A percentile compares a stretch with the other conserved stretches of the same genome.
These are phyloP conservation scores for Xerocomus potaroensis DNA, from an alignment of 768 basidiomycete genomes.

Conservation along the genomic window DNA sequence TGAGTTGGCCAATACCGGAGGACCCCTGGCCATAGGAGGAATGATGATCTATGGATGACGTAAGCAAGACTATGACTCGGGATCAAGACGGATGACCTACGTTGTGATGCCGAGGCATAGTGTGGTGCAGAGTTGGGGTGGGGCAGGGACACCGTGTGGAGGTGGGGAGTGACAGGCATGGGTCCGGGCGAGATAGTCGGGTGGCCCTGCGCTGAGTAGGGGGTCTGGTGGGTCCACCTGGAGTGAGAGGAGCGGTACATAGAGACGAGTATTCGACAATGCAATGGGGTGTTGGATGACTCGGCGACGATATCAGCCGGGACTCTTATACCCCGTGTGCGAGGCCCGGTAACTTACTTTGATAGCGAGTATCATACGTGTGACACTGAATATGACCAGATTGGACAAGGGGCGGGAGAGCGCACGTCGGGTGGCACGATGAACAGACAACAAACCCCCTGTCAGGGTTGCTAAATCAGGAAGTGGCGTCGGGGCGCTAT, in stretches of 20 bases:
- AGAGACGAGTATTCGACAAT: not conserved
- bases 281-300: constrained; percentile 21
- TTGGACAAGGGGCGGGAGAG: constrained; percentile 24
- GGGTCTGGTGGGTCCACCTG: constrained; percentile 18
- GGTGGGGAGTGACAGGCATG: constrained; percentile 23
- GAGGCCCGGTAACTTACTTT: constrained; percentile 21
- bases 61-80: constrained; percentile 1
- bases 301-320: constrained; percentile 7
- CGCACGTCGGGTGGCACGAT: constrained; percentile 19
- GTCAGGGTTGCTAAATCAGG: constrained; percentile 18
- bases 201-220: constrained; percentile 1
- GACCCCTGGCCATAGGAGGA: constrained; percentile 4
- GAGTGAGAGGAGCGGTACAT: constrained; percentile 24
- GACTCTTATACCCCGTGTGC: constrained; percentile 26
- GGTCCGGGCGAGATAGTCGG: constrained; percentile 17
- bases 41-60: constrained; percentile 5
- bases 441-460: constrained; percentile 11
- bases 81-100: constrained; percentile 11
- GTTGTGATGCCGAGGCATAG: constrained; percentile 13
- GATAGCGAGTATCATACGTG: not conserved
- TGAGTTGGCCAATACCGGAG: constrained; percentile 20
- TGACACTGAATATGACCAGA: constrained; percentile 15
- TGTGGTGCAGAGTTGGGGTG: constrained; percentile 27
- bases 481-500: constrained; percentile 18
- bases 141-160: constrained; percentile 27